Evolutionary conservation across 148 eudicot genomes (phyloP), one percentile per base, ranked within the genome.

Genomic region (Nepenthes mirabilis): DNA sequence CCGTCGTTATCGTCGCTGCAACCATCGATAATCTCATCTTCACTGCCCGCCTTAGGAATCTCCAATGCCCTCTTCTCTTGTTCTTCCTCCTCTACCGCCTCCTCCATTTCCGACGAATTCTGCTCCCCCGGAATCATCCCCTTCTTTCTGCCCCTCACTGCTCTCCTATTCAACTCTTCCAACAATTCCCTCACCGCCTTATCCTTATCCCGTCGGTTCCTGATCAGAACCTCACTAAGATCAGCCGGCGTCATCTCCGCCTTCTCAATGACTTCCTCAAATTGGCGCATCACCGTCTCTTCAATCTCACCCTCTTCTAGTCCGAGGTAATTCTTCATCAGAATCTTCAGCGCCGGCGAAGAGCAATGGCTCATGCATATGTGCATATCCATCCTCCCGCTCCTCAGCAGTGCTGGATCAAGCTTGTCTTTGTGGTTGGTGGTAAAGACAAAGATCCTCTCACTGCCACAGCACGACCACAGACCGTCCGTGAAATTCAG

Each of bases 301-400:
- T 61, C 69, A 37, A 84, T 34, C 13, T 83, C 90, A 1, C 36
- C 68, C 3, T 64, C 78, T 1, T 71, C 82, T 10, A 52, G 68
- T 9, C 81, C 90, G 60, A 91, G 47, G n/a, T 91, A 91, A 32
- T 78, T 91, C 68, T 71, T 81, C 43, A 88, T 2, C 56, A 91
- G 61, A 6, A 91, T 83, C 78, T 73, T 75, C 71, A 91, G 36
- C 0, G 93, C 75, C 43, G 70, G 63, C 2, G 70, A 76, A 0
- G 86, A 65, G 55, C 90, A 91, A 13, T 87, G 79, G 43, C 83
- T 82, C 93, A 91, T 81, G 63, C 63, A 73, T 11, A 91, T 79
- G 43, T 91, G 97, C 95, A 87, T 85, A 60, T 91, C 97, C 97
- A 91, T 91, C 13, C 97, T 75, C 49, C 97, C 97, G 14, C 93